Conservation (phyloP, 352 stramenopile genomes). For the Phytophthora idaei region DNA sequence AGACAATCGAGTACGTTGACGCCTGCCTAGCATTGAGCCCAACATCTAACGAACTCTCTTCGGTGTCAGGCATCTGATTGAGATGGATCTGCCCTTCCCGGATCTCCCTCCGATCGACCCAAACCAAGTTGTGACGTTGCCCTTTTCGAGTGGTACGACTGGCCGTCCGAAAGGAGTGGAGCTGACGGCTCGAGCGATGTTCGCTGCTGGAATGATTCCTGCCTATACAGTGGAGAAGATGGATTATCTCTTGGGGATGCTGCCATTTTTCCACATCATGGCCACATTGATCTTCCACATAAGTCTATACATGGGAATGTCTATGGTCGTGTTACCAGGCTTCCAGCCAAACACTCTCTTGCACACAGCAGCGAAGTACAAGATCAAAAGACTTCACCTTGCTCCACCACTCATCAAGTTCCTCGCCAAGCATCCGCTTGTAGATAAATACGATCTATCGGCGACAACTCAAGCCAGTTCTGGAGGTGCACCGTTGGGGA, state of each 20-base stretch:
- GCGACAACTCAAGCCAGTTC: slow-evolving; percentile 70
- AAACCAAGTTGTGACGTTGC: slow-evolving; percentile 47
- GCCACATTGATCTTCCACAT: slow-evolving; percentile 84
- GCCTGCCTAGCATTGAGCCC: background rate
- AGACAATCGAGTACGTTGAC: slow-evolving; percentile 35
- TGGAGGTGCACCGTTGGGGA: slow-evolving; percentile 82
- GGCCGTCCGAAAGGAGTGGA: slow-evolving; percentile 87
- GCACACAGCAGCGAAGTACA: slow-evolving; percentile 64
- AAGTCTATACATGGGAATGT: slow-evolving; percentile 73
- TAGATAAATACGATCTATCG: slow-evolving; percentile 87
- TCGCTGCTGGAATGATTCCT: slow-evolving; percentile 72
- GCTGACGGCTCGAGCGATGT: slow-evolving; percentile 84
- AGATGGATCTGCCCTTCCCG: slow-evolving; percentile 22
- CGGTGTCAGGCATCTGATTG: slow-evolving; percentile 17
- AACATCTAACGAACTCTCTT: background rate
- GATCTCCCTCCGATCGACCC: slow-evolving; percentile 21
- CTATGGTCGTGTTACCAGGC: slow-evolving; percentile 84
- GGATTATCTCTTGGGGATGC: slow-evolving; percentile 46
- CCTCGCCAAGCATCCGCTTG: slow-evolving; percentile 80
- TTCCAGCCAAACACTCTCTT: slow-evolving; percentile 92
- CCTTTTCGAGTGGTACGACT: slow-evolving; percentile 94
- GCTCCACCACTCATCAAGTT: slow-evolving; percentile 82
- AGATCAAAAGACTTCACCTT: slow-evolving; percentile 47
- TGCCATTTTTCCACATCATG: slow-evolving; percentile 98
- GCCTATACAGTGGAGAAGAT: slow-evolving; percentile 49